Base-by-base conservation (phyloP, 495 filamentous ascomycete species). In the Penicillium pancosmium region DNA sequence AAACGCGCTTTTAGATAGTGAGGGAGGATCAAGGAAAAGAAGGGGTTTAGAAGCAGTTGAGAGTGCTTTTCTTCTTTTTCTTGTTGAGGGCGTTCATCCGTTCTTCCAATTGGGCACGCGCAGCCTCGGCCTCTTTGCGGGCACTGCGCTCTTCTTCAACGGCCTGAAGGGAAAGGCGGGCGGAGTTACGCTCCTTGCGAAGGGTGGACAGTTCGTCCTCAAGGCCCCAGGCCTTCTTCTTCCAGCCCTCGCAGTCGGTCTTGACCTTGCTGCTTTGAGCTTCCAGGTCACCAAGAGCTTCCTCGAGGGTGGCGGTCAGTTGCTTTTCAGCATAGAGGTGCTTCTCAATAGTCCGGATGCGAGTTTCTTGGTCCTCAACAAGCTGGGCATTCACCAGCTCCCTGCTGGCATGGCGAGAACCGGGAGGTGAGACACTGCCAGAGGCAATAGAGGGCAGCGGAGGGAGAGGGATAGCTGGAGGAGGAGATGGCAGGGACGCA, bases 301-400 rank as follows among this genome's bases (percentile, higher is more conserved):
- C 93, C 69, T 98, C 94, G 34, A 98, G 82, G 33, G 92, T 97
- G 18, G 89, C 85, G 5, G 93, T 98, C 25, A 98, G 86, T 68
- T 98, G 93, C 71, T 96, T 97, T 79, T 98, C 94, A 25, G 95
- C 93, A 59, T 88, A 89, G 33, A 98, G 84, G 69, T 98, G 92
- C 79, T 97, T 97, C 79, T 98, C 94, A 61, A 98, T 96, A 23
- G 92, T 93, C 48, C 89, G 87, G 68, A 98, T 95, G 49, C 92
- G 93, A 40, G 89, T 87, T 72, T 98, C 95, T 69, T 96, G 92
- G 61, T 98, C 94, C 63, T 98, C 93, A 50, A 80, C 73, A 6
- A 81, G 40, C 67, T 91, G 86, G 31, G 81, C 79, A 49, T 81
- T 79, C 50, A 84, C 86, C 56, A 93, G 81, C 64, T 97, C 93